These are phyloP conservation scores for Poterioochromonas sp. DNA, from an alignment of 352 stramenopile genomes.

Conservation along the genomic window DNA sequence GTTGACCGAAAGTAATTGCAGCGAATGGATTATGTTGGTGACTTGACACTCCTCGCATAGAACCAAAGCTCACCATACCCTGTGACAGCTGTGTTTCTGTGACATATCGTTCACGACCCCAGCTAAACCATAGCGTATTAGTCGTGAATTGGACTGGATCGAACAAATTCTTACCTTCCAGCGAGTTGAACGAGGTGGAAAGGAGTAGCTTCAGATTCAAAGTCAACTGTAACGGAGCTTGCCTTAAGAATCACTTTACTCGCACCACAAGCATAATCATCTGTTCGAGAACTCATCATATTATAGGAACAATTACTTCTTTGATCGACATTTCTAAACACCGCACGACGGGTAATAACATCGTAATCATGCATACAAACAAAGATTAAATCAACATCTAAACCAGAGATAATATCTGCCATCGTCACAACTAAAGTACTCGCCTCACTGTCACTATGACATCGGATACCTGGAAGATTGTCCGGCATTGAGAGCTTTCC, in stretches of 20 bases:
- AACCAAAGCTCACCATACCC: constrained; percentile 21
- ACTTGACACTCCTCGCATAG: constrained; percentile 6
- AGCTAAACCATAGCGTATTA: neutral
- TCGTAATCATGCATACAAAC: constrained; percentile 12
- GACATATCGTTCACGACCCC: neutral
- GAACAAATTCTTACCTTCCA: neutral
- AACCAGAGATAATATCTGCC: neutral
- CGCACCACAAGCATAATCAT: neutral
- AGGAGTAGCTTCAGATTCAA: neutral
- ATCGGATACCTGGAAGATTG: neutral
- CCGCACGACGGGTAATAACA: neutral
- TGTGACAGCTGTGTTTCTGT: neutral
- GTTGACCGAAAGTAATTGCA: neutral
- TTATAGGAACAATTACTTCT: neutral
- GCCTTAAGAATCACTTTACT: constrained; percentile 28
- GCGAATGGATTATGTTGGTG: constrained; percentile 26
- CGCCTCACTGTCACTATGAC: neutral
- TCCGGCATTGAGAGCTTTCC: constrained; percentile 12
- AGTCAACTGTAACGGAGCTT: neutral
- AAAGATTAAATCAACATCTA: constrained; percentile 20
- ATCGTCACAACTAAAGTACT: constrained; percentile 27
- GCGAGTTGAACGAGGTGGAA: constrained; percentile 6
- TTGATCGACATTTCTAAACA: constrained; percentile 6
- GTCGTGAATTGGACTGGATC: neutral
- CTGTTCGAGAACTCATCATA: neutral